Percentiles rank a stretch among this genome's conserved stretches.
Conservation (phyloP, 2,329 filamentous ascomycete genomes). For the Shiraia bambusicola region DNA sequence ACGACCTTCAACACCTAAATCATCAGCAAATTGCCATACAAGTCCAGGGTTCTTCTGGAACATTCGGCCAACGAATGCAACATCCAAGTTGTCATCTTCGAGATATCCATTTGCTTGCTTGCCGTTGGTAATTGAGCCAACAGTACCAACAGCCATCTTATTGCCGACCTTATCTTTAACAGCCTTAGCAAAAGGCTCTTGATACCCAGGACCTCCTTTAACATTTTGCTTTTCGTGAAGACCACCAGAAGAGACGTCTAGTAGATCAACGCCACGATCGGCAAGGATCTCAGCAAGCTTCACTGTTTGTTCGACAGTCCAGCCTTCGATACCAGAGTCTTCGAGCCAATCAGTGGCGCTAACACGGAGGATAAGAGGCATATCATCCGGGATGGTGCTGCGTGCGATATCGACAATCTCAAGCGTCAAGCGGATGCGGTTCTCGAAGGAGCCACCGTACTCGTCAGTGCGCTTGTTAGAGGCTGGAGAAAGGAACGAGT, state of each 20-base stretch:
- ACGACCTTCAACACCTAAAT: conserved; percentile 69
- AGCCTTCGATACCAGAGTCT: conserved; percentile 59
- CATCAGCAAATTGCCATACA: conserved; percentile 70
- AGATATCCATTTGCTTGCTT: conserved; percentile 58
- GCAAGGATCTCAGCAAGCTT: conserved; percentile 68
- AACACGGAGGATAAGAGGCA: conserved; percentile 73
- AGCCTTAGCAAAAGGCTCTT: conserved; percentile 69
- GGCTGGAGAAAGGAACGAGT: conserved; percentile 67
- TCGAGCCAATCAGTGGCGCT: conserved; percentile 78
- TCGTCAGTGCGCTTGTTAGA: conserved; percentile 68
- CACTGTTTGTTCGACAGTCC: conserved; percentile 66
- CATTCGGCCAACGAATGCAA: conserved; percentile 72
- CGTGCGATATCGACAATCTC: conserved; percentile 67
- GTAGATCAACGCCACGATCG: conserved; percentile 72
- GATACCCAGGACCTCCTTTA: conserved; percentile 65
- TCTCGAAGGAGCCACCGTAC: conserved; percentile 71
- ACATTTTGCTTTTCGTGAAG: conserved; percentile 65
- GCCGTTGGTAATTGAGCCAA: conserved; percentile 72
- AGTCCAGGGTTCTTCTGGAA: conserved; percentile 83
- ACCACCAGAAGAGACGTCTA: conserved; percentile 80
- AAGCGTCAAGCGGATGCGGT: conserved; percentile 66
- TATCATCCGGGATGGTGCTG: conserved; percentile 61
- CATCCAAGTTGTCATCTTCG: conserved; percentile 55
- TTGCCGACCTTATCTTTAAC: conserved; percentile 75
- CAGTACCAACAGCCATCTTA: conserved; percentile 69